Conservation (phyloP, 495 filamentous ascomycete genomes). For the Hypoxylon fragiforme region DNA sequence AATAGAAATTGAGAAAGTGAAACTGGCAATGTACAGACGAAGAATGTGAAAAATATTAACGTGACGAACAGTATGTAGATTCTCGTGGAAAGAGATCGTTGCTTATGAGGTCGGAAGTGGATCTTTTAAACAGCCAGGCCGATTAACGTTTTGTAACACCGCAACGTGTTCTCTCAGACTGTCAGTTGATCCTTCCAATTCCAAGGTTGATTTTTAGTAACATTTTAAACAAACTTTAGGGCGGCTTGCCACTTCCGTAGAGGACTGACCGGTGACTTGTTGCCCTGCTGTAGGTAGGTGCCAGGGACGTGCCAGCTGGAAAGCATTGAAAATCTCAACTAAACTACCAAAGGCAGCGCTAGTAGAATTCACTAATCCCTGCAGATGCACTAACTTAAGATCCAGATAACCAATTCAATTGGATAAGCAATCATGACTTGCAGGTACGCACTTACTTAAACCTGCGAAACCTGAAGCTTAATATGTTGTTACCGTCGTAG, state of each 20-base stretch:
- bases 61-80: slow-evolving; percentile 4
- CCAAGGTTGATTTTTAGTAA: neutral
- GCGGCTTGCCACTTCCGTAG: slow-evolving; percentile 1
- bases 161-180: slow-evolving; percentile 42
- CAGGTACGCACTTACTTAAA: slow-evolving; percentile 14
- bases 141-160: neutral
- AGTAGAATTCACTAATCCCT: too few species aligned
- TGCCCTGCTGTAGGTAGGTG: neutral
- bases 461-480: slow-evolving; percentile 4
- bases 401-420: slow-evolving; percentile 23
- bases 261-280: too few species aligned
- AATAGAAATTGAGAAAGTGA: neutral
- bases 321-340: too few species aligned
- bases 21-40: slow-evolving; percentile 3
- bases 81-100: slow-evolving; percentile 26
- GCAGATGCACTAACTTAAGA: slow-evolving; percentile 7
- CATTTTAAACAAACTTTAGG: slow-evolving; percentile 3
- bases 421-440: slow-evolving; percentile 27
- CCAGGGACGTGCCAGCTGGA: too few species aligned
- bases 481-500: too few species aligned
- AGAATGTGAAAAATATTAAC: slow-evolving; percentile 9
- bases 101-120: slow-evolving; percentile 25
- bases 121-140: slow-evolving; percentile 7
- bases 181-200: too few species aligned
- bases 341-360: too few species aligned